Evolutionary conservation across 805 yeast genomes (phyloP).

Genomic region (Metschnikowia lunata): DNA sequence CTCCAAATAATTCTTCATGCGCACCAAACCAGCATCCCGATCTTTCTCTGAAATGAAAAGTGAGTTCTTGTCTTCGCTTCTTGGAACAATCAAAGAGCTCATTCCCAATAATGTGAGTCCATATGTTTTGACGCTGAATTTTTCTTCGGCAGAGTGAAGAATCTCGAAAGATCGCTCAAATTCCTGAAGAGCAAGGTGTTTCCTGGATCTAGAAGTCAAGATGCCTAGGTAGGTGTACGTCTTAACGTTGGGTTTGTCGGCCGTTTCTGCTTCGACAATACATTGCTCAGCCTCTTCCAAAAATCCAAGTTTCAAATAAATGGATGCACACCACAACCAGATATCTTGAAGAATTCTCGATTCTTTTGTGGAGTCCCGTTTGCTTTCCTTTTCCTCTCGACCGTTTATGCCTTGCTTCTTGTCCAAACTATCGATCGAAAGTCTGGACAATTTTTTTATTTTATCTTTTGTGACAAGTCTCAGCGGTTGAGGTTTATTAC

Average conservation of each 20-base stretch:
- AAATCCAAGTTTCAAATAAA: conserved; percentile 55
- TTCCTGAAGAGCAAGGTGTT: conserved; percentile 52
- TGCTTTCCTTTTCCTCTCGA: background rate
- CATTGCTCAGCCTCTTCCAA: conserved; percentile 64
- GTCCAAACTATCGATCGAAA: conserved; percentile 7
- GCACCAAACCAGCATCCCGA: conserved; percentile 54
- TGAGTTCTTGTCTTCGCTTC: conserved; percentile 28
- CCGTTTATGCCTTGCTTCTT: background rate
- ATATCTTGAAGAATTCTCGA: conserved; percentile 46
- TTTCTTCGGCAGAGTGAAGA: conserved; percentile 20
- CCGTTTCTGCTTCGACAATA: conserved; percentile 62
- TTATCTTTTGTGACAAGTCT: conserved; percentile 18
- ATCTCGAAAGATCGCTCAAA: conserved; percentile 58
- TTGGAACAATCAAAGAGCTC: conserved; percentile 45
- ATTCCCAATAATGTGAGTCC: conserved; percentile 53
- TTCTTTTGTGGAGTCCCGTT: conserved; percentile 2
- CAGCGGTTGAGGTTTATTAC: conserved; percentile 1
- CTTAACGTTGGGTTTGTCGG: conserved; percentile 41
- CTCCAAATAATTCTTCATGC: conserved; percentile 47
- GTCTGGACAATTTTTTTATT: conserved; percentile 17
- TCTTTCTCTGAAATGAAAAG: conserved; percentile 55
- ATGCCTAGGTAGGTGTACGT: conserved; percentile 50
- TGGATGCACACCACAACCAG: conserved; percentile 71
- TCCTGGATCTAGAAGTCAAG: conserved; percentile 39
- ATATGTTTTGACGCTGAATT: conserved; percentile 33